Evolutionary conservation across 2,329 filamentous ascomycete genomes (phyloP), one percentile per base, ranked within the genome.

Genomic region (Fusarium pilosicola): DNA sequence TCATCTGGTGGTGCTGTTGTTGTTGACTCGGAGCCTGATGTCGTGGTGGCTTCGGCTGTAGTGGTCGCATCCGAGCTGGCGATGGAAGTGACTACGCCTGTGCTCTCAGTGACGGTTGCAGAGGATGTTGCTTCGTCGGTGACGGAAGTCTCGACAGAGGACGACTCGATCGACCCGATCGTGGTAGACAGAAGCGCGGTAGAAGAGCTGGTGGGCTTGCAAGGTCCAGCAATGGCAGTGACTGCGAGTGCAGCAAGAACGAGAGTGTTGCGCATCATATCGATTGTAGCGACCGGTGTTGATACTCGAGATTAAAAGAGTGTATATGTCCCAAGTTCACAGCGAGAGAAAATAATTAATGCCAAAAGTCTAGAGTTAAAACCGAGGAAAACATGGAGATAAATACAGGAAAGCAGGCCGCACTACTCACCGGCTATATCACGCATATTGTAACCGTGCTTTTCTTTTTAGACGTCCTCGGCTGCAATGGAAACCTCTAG

Each of bases 311-410:
- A 34, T 18, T 4, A 15, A 51, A 51, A 24, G n/a, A 51, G 48
- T 10, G 30, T 51, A 11, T 24, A 1, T 6, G 2, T 11, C 8
- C 17, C 17, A 20, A 1, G 17, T 4, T 14, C 17, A 24, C 0
- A 14, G 4, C 2, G 14, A 51, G 4, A 51, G 4, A 6, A 24
- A 18, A n/a, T 7, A 34, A 7, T 34, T 0, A 20, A 13, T 51
- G 12, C 4, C 11, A 20, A 24, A 30, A 10, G 15, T 18, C 15
- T 18, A 10, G 8, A 18, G 12, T 24, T 14, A 2, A 11, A 20
- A 2, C 14, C 12, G 8, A 20, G 48, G 48, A 51, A 0, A 30
- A 11, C 13, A 1, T 6, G 2, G 14, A 30, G 28, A 30, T 48
- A 48, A 48, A 52, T 52, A 36, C n/a, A 3, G 15, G 3, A 52